Evolutionary conservation across 768 basidiomycete species (phyloP).

Genomic region (Russula lepida): DNA sequence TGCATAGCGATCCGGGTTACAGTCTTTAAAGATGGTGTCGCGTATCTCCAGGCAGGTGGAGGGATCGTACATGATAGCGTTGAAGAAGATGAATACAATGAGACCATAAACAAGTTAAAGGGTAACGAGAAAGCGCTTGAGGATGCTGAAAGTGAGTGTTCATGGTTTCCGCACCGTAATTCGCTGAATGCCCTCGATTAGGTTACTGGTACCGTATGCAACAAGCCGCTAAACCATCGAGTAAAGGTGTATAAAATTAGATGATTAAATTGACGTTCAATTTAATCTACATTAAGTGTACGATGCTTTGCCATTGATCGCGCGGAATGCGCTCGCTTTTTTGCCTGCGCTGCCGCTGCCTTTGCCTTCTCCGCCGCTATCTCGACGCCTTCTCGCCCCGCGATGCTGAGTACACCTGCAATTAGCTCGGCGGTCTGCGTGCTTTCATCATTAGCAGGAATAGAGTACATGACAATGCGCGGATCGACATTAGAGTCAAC

Average conservation of each 20-base stretch:
- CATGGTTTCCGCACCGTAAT: not conserved
- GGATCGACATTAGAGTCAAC: conserved; percentile 96
- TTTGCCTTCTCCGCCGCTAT: conserved; percentile 32
- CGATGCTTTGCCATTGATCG: conserved; percentile 10
- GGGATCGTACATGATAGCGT: conserved; percentile 96
- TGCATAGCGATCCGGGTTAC: conserved; percentile 99
- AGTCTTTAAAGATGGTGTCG: conserved; percentile 88
- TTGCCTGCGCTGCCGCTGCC: conserved; percentile 30
- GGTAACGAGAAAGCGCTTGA: conserved; percentile 82
- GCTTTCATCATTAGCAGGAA: conserved; percentile 97
- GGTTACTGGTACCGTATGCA: conserved; percentile 69
- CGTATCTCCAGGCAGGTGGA: conserved; percentile 92
- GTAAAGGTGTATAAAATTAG: not conserved
- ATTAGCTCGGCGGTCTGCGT: conserved; percentile 85
- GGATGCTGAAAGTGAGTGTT: conserved; percentile 75
- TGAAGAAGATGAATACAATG: conserved; percentile 94
- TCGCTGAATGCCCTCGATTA: conserved; percentile 29
- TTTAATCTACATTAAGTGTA: conserved; percentile 17
- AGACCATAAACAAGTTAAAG: conserved; percentile 91
- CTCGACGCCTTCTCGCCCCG: conserved; percentile 67
- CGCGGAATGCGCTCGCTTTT: conserved; percentile 8
- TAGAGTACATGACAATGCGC: conserved; percentile 93
- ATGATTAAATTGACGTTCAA: not conserved
- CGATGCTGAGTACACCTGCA: conserved; percentile 82
- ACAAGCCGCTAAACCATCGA: conserved; percentile 14